Conservation (phyloP, 805 yeast species). For the Saccharomycopsis sp. region DNA sequence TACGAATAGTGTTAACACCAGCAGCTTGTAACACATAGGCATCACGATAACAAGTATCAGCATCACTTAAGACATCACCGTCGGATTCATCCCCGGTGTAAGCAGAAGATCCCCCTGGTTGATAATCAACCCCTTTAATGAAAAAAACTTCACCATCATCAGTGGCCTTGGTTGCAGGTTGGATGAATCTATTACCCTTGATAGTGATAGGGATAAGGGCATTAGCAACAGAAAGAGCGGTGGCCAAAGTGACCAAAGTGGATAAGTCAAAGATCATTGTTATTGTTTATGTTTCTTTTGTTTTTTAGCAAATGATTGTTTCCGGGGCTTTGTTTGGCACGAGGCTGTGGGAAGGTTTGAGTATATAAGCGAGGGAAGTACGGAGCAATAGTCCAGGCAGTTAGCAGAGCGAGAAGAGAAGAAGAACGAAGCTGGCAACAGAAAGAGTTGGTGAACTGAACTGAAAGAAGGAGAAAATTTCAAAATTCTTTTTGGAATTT, state of each 20-base stretch:
- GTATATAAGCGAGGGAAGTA: too few relatives aligned
- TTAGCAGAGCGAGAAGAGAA: too few relatives aligned
- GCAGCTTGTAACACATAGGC: conserved; percentile 66
- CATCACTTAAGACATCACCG: conserved; percentile 63
- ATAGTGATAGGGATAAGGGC: conserved; percentile 45
- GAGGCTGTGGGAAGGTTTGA: too few relatives aligned
- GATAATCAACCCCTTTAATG: conserved; percentile 83
- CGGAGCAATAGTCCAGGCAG: too few relatives aligned
- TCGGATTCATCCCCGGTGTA: conserved; percentile 25
- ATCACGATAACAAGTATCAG: conserved; percentile 67
- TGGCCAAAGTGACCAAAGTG: background rate
- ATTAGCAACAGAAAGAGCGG: background rate
- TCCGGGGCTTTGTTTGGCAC: too few relatives aligned
- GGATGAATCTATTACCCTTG: conserved; percentile 48
- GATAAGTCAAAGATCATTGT: too few relatives aligned
- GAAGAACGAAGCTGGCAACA: too few relatives aligned
- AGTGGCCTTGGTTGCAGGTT: conserved; percentile 35
- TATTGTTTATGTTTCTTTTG: too few relatives aligned
- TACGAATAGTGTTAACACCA: conserved; percentile 78
- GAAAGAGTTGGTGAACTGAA: too few relatives aligned
- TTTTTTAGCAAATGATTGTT: too few relatives aligned
- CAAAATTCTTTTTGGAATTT: too few relatives aligned
- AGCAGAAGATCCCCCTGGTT: conserved; percentile 83
- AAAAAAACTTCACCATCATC: conserved; percentile 56
- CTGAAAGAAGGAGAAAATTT: too few relatives aligned